Percentiles rank a stretch among this genome's conserved stretches.
phyloP scores from a whole-genome alignment of 306 rosid species.

The Prosopis cineraria region DNA sequence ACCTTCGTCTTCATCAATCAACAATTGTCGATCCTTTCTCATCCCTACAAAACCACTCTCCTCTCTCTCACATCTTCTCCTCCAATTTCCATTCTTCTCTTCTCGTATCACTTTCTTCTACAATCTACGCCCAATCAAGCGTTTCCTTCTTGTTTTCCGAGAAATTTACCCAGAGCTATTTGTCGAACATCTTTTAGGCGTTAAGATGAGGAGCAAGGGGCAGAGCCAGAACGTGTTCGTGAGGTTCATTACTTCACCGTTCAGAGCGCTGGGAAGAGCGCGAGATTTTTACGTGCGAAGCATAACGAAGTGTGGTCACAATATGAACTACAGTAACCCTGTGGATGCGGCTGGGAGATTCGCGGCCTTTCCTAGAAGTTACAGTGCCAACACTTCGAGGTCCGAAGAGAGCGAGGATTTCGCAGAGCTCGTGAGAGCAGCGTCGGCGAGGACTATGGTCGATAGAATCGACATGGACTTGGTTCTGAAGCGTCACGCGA shows the following conservation, averaged over 20 bases:
- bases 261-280: conserved; percentile 59
- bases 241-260: conserved; percentile 58
- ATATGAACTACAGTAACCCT: conserved; percentile 34
- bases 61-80: background rate
- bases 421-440: conserved; percentile 72
- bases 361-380: conserved; percentile 56
- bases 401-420: conserved; percentile 50
- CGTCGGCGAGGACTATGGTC: conserved; percentile 61
- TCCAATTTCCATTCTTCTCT: background rate
- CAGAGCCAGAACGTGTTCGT: conserved; percentile 49
- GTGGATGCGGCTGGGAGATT: conserved; percentile 33
- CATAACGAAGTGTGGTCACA: conserved; percentile 52
- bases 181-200: background rate
- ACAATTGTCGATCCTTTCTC: background rate
- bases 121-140: background rate
- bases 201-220: conserved; percentile 40
- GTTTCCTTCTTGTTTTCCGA: background rate
- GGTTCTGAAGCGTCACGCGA: conserved; percentile 44
- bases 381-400: conserved; percentile 51
- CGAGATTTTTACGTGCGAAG: conserved; percentile 64
- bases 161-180: background rate
- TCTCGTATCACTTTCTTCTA: background rate
- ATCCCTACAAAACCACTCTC: background rate
- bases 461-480: conserved; percentile 56
- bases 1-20: background rate